Conservation (phyloP, 306 rosid species). For the Vigna nakashimae region DNA sequence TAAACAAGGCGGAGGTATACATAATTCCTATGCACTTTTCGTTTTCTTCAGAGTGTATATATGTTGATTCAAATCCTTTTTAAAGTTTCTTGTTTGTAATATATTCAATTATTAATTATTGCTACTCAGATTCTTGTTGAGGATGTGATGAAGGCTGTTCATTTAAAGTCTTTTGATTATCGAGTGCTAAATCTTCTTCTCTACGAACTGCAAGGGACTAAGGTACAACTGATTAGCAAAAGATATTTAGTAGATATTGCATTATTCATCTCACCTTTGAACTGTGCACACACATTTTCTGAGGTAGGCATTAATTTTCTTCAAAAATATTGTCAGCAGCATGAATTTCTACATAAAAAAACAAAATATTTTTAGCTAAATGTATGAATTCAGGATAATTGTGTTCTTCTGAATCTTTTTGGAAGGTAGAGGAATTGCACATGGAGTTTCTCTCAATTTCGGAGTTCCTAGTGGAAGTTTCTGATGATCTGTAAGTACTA, state of each 20-base stretch:
- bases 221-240: conserved; percentile 59
- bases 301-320: not conserved
- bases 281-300: not conserved
- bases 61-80: conserved; percentile 6
- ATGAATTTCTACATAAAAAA: conserved; percentile 19
- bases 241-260: not conserved
- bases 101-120: conserved; percentile 34
- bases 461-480: conserved; percentile 89
- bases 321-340: not conserved
- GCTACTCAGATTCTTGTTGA: conserved; percentile 69
- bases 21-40: conserved; percentile 26
- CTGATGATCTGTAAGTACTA: conserved; percentile 86
- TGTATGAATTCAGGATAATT: conserved; percentile 39
- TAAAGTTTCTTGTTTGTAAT: conserved; percentile 25
- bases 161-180: conserved; percentile 89
- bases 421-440: conserved; percentile 85
- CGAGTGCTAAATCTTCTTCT: conserved; percentile 92
- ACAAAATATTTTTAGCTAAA: conserved; percentile 18
- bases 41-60: not conserved
- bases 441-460: conserved; percentile 89
- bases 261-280: conserved; percentile 15
- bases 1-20: conserved; percentile 62
- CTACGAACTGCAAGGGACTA: conserved; percentile 73
- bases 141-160: conserved; percentile 81
- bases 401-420: conserved; percentile 54